A percentile compares a stretch with the other conserved stretches of the same genome.
These are phyloP conservation scores for Przewalskia tangutica DNA, from an alignment of 257 asterid genomes.

Conservation along the genomic window DNA sequence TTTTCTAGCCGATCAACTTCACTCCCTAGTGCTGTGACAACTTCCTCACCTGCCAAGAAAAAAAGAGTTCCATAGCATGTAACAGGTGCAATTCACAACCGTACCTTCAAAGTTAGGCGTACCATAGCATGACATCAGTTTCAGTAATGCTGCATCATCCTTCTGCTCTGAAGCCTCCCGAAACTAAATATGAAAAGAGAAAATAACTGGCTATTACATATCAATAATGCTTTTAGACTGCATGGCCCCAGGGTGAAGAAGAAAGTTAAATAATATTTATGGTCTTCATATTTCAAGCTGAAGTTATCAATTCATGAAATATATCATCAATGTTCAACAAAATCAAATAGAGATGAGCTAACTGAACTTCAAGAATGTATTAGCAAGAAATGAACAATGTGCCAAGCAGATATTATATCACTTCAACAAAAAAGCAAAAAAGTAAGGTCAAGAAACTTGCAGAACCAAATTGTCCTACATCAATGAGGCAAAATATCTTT, in stretches of 20 bases:
- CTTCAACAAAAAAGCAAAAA: not conserved
- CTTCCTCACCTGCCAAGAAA: slow-evolving; percentile 72
- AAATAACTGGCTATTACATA: not conserved
- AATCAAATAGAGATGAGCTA: not conserved
- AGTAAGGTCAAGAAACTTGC: not conserved
- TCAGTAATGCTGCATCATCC: slow-evolving; percentile 58
- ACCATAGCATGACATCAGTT: slow-evolving; percentile 88
- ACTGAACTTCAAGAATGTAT: not conserved
- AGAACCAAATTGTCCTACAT: not conserved
- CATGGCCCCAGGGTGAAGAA: not conserved
- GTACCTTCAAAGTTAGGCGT: slow-evolving; percentile 6
- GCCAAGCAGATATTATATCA: not conserved
- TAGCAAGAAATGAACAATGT: not conserved
- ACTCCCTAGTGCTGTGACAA: slow-evolving; percentile 91
- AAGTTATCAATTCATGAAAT: not conserved
- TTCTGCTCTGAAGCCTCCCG: slow-evolving; percentile 66
- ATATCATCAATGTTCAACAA: not conserved
- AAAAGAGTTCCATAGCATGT: not conserved
- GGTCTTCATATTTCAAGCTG: not conserved
- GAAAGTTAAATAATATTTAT: not conserved
- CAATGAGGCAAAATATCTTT: not conserved
- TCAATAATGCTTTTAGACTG: not conserved
- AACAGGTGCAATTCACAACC: not conserved
- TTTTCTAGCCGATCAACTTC: slow-evolving; percentile 93
- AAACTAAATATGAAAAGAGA: slow-evolving; percentile 37